Conservation (phyloP, 208 protist genomes). For the Strigomonas culicis region DNA sequence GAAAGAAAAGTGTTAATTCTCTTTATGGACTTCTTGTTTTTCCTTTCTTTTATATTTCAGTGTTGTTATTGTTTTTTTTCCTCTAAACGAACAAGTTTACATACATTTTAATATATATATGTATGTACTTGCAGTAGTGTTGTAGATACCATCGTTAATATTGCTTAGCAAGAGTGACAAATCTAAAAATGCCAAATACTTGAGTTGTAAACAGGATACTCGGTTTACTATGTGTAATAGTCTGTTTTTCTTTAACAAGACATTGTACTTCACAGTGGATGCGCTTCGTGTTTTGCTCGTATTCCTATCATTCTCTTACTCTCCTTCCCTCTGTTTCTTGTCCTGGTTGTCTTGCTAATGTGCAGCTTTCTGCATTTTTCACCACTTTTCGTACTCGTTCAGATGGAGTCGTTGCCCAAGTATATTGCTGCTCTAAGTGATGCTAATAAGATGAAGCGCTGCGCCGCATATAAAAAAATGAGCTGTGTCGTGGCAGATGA, state of each 20-base stretch:
- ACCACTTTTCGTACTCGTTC: too few relatives aligned
- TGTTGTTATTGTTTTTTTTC: not conserved
- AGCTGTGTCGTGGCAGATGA: constrained; percentile 28
- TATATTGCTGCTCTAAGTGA: constrained; percentile 77
- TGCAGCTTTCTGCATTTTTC: not conserved
- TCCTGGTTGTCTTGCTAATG: not conserved
- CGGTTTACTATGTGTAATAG: not conserved
- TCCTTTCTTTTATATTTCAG: not conserved
- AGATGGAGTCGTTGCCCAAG: constrained; percentile 71
- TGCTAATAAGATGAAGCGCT: constrained; percentile 56
- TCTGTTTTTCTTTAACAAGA: constrained; percentile 8
- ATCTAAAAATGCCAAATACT: too few relatives aligned
- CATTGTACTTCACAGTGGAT: too few relatives aligned
- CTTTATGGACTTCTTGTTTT: not conserved
- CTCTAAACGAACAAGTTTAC: not conserved
- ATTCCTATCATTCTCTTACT: not conserved
- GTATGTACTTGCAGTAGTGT: too few relatives aligned
- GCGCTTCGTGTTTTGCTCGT: not conserved
- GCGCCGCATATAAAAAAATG: constrained; percentile 59
- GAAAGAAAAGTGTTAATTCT: not conserved
- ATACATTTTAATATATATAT: not conserved
- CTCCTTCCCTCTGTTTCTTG: not conserved
- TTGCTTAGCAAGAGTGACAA: too few relatives aligned
- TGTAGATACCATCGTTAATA: too few relatives aligned
- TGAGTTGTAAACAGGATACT: too few relatives aligned